phyloP scores from a whole-genome alignment of 768 basidiomycete species.

The Boletus tomentosulus region DNA sequence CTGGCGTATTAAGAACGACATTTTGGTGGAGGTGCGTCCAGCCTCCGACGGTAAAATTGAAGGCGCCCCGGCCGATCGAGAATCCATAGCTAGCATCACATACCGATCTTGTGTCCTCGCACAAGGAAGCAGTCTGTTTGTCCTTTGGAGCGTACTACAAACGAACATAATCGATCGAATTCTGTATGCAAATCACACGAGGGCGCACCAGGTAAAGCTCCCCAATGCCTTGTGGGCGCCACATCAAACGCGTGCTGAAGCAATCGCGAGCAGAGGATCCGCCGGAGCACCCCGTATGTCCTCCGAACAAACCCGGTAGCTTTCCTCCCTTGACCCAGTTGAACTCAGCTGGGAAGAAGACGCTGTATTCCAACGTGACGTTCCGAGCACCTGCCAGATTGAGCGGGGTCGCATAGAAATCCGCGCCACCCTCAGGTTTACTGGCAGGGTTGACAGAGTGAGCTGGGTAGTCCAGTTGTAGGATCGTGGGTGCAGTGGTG shows the following conservation, averaged over 20 bases:
- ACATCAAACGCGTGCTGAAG: constrained; percentile 87
- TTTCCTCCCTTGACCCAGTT: constrained; percentile 82
- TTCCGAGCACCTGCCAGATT: constrained; percentile 44
- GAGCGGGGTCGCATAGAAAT: constrained; percentile 57
- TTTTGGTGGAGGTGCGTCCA: constrained; percentile 77
- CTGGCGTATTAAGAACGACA: constrained; percentile 70
- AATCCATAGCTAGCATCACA: constrained; percentile 69
- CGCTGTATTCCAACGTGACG: constrained; percentile 62
- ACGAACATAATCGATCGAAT: background rate
- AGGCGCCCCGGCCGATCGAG: constrained; percentile 71
- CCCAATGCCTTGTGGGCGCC: constrained; percentile 61
- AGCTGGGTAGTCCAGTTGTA: constrained; percentile 67
- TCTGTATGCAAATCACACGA: background rate
- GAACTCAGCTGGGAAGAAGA: constrained; percentile 73
- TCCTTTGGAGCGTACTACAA: constrained; percentile 71
- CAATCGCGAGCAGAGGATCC: constrained; percentile 68
- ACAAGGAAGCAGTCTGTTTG: constrained; percentile 58
- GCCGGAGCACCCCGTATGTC: constrained; percentile 64
- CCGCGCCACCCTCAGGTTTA: constrained; percentile 63
- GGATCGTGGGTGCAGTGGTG: constrained; percentile 36
- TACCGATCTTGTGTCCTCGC: constrained; percentile 52
- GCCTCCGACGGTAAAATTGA: constrained; percentile 52
- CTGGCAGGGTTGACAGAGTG: constrained; percentile 65
- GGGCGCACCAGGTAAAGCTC: constrained; percentile 69
- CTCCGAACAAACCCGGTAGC: constrained; percentile 76